Evolutionary conservation across 768 basidiomycete genomes (phyloP).

Genomic region (Mrakia frigida): DNA sequence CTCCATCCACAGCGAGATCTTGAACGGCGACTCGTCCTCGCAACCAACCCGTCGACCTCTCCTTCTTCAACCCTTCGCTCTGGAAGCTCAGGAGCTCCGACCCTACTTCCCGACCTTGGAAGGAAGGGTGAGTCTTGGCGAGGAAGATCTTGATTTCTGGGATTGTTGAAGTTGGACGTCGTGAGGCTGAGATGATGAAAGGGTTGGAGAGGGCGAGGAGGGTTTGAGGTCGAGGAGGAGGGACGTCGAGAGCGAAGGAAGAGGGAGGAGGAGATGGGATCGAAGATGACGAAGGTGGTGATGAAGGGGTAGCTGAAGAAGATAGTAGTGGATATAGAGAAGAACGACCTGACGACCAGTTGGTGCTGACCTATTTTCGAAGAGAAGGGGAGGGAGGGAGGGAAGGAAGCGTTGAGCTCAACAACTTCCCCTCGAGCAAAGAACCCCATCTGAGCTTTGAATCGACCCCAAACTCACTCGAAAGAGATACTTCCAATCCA

Average conservation of each 20-base stretch:
- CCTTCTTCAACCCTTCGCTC: slow-evolving; percentile 4
- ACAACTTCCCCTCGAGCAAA: background rate
- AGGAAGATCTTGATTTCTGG: background rate
- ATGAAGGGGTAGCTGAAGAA: background rate
- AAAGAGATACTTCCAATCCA: slow-evolving; percentile 29
- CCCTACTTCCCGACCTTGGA: background rate
- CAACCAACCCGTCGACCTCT: background rate
- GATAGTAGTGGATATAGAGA: background rate
- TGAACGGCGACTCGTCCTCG: background rate
- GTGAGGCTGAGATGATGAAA: background rate
- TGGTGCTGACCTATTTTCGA: slow-evolving; percentile 8
- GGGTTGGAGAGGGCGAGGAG: slow-evolving; percentile 1
- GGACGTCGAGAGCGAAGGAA: background rate
- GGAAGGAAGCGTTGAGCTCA: background rate
- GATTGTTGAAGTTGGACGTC: background rate
- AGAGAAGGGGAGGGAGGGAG: background rate
- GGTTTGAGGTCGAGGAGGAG: background rate
- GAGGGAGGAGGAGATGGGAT: background rate
- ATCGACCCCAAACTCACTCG: slow-evolving; percentile 17
- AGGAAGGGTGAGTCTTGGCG: background rate
- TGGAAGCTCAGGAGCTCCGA: background rate
- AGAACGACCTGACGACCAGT: slow-evolving; percentile 26
- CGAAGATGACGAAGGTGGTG: background rate
- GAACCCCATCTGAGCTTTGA: no score
- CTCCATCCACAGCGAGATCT: slow-evolving; percentile 14